These are phyloP conservation scores for Oryza officinalis DNA, from an alignment of 176 grass and related monocot genomes.

Conservation along the genomic window DNA sequence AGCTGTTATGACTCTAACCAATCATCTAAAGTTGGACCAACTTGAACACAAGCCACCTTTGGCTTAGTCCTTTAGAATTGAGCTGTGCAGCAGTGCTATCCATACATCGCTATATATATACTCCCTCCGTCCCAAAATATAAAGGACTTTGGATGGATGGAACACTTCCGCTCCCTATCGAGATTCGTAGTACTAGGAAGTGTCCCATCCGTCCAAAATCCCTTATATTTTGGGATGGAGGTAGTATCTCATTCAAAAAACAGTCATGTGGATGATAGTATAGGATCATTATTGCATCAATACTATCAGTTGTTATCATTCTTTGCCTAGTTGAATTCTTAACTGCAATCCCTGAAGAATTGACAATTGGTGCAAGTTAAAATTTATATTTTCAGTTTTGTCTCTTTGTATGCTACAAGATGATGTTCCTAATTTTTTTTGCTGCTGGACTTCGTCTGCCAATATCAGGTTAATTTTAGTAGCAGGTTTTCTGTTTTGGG, in stretches of 20 bases:
- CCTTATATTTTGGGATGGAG: too few relatives aligned
- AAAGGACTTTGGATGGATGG: too few relatives aligned
- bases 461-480: background rate
- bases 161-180: too few relatives aligned
- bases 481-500: background rate
- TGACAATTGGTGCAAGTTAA: background rate
- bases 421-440: background rate
- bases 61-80: conserved; percentile 22
- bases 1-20: conserved; percentile 30
- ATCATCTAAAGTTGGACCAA: conserved; percentile 29
- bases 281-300: background rate
- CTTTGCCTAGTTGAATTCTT: background rate
- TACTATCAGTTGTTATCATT: background rate
- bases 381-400: background rate
- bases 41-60: conserved; percentile 24
- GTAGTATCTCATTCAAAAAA: background rate
- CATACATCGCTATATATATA: conserved; percentile 4
- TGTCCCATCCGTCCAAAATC: too few relatives aligned
- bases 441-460: background rate
- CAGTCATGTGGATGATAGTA: background rate
- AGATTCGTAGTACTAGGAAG: too few relatives aligned
- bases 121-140: too few relatives aligned
- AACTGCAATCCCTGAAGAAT: background rate
- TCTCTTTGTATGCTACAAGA: background rate
- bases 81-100: background rate